These are phyloP conservation scores for Nepenthes gracilis DNA, from an alignment of 148 eudicot genomes.

Conservation along the genomic window DNA sequence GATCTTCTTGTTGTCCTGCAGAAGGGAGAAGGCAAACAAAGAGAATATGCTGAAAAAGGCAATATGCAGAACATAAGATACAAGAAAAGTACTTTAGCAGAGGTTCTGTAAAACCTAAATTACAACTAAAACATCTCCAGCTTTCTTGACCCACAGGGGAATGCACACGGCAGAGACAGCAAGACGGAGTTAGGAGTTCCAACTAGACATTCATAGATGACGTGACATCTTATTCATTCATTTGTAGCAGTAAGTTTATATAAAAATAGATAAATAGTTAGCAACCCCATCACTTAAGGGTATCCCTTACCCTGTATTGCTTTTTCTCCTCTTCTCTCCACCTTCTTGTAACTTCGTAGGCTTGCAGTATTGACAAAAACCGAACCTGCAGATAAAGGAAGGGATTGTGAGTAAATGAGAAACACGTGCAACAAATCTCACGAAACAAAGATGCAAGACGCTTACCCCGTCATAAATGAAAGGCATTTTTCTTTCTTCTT, in stretches of 20 bases:
- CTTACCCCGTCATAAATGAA: conserved; percentile 81
- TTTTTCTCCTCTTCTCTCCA: conserved; percentile 80
- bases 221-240: neutral
- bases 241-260: neutral
- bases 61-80: neutral
- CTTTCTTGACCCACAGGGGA: too few species aligned
- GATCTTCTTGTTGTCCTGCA: conserved; percentile 63
- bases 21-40: neutral
- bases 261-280: neutral
- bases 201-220: too few species aligned
- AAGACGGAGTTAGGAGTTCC: too few species aligned
- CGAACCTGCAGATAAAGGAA: conserved; percentile 40
- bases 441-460: neutral
- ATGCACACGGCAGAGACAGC: too few species aligned
- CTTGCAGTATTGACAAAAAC: conserved; percentile 78
- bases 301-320: conserved; percentile 40
- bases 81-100: neutral
- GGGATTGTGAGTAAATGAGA: neutral
- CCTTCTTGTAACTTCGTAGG: conserved; percentile 56
- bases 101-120: too few species aligned
- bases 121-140: too few species aligned
- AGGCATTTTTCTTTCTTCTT: conserved; percentile 47
- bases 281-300: neutral
- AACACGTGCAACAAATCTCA: neutral
- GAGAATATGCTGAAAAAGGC: neutral